phyloP scores from a whole-genome alignment of 2,329 filamentous ascomycete species.

The Graphium sp. region DNA sequence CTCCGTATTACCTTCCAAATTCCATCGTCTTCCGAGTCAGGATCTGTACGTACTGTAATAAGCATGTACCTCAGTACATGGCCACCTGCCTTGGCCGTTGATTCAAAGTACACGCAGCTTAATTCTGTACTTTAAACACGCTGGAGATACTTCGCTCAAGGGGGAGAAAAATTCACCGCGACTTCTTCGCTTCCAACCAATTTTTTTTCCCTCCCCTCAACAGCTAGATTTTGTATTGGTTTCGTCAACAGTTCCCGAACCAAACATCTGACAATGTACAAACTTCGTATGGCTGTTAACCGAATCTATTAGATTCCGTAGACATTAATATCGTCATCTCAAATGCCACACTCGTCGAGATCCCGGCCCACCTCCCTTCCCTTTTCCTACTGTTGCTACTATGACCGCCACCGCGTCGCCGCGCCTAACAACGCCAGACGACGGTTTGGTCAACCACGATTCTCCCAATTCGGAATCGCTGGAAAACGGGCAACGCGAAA shows the following conservation, averaged over 20 bases:
- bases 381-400: slow-evolving; percentile 26
- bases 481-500: no score
- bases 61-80: no score
- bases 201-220: slow-evolving; percentile 4
- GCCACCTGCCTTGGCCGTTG: no score
- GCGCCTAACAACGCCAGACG: slow-evolving; percentile 20
- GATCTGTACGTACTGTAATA: no score
- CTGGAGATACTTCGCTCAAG: no score
- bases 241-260: slow-evolving; percentile 4
- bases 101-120: no score
- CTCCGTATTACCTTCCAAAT: no score
- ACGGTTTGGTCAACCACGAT: slow-evolving; percentile 13
- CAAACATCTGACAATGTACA: slow-evolving; percentile 36
- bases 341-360: slow-evolving; percentile 42
- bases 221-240: slow-evolving; percentile 2
- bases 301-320: slow-evolving; percentile 27
- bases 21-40: no score
- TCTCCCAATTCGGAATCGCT: slow-evolving; percentile 6
- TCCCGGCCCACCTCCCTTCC: slow-evolving; percentile 29
- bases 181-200: no score
- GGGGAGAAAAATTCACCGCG: no score
- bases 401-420: slow-evolving; percentile 45
- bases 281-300: slow-evolving; percentile 27
- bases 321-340: slow-evolving; percentile 36
- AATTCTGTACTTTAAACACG: no score